These are phyloP conservation scores for Dictyostelium citrinum DNA, from an alignment of 78 protist species.

Conservation along the genomic window DNA sequence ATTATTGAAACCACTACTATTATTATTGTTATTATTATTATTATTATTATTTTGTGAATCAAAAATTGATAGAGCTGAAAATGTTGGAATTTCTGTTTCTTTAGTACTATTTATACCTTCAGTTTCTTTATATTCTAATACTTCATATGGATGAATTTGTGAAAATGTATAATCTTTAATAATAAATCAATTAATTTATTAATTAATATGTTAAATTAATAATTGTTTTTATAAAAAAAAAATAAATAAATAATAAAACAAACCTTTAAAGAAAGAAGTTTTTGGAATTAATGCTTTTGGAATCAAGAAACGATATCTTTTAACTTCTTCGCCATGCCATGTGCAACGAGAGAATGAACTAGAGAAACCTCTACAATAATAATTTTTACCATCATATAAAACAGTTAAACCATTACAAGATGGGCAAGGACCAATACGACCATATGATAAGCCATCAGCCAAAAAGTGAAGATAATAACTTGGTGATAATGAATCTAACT, in stretches of 20 bases:
- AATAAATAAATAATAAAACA: background rate
- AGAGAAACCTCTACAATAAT: slow-evolving; percentile 51
- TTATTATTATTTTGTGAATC: background rate
- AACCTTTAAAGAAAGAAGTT: background rate
- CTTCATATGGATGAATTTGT: slow-evolving; percentile 46
- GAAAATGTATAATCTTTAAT: background rate
- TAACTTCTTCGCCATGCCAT: slow-evolving; percentile 28
- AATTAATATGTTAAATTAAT: background rate
- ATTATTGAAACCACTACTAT: too few relatives aligned
- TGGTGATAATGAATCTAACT: slow-evolving; percentile 41
- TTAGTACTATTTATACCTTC: background rate
- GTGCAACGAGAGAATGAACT: slow-evolving; percentile 39
- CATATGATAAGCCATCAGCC: slow-evolving; percentile 71
- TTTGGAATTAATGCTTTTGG: background rate
- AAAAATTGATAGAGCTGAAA: background rate
- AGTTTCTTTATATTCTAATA: background rate
- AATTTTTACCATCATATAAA: slow-evolving; percentile 47
- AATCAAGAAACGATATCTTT: slow-evolving; percentile 45
- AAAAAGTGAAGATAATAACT: slow-evolving; percentile 8
- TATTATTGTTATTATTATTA: background rate
- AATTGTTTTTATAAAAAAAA: background rate
- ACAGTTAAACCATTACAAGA: slow-evolving; percentile 41
- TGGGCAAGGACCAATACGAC: slow-evolving; percentile 67
- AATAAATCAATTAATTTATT: too few relatives aligned
- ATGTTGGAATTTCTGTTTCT: background rate